Evolutionary conservation across 139 green algal species (phyloP).

Genomic region (Chlamydomonas incerta): DNA sequence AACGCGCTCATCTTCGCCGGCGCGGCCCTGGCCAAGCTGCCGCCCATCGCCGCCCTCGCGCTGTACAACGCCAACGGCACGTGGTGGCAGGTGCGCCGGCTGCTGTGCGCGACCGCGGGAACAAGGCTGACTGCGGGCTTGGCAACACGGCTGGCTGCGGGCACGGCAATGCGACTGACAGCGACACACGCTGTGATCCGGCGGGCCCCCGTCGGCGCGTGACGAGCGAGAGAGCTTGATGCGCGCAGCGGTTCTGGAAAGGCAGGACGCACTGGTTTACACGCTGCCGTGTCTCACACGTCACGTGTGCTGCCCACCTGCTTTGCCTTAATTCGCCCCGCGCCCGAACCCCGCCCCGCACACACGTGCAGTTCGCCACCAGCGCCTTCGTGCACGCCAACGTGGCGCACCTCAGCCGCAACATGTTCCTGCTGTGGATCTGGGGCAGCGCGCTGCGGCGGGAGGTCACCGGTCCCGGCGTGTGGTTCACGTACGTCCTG

Average conservation of each 20-base stretch:
- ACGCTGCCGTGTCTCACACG: no score
- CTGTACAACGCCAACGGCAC: constrained; percentile 16
- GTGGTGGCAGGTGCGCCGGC: constrained; percentile 24
- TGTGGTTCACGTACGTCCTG: constrained; percentile 36
- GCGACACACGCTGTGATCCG: no score
- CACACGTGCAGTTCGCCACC: constrained; percentile 3
- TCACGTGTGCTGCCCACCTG: no score
- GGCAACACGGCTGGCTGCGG: no score
- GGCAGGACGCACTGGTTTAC: no score
- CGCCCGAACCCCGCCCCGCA: no score
- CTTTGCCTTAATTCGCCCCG: background rate
- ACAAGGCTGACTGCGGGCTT: no score
- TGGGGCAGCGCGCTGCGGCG: constrained; percentile 25
- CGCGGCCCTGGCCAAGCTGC: constrained; percentile 26
- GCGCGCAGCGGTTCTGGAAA: no score
- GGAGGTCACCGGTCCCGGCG: constrained; percentile 5
- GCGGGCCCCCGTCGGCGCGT: no score
- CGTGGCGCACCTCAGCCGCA: constrained; percentile 28
- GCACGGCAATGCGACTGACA: no score
- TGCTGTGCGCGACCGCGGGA: no score
- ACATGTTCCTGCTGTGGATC: constrained; percentile 40
- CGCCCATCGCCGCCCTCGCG: background rate
- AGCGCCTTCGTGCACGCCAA: constrained; percentile 39
- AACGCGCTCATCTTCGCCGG: constrained; percentile 21
- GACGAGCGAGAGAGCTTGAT: no score